Evolutionary conservation across 1,284 basidiomycete species (phyloP), one percentile per base, ranked within the genome.

Genomic region (Leccinum subatratum): DNA sequence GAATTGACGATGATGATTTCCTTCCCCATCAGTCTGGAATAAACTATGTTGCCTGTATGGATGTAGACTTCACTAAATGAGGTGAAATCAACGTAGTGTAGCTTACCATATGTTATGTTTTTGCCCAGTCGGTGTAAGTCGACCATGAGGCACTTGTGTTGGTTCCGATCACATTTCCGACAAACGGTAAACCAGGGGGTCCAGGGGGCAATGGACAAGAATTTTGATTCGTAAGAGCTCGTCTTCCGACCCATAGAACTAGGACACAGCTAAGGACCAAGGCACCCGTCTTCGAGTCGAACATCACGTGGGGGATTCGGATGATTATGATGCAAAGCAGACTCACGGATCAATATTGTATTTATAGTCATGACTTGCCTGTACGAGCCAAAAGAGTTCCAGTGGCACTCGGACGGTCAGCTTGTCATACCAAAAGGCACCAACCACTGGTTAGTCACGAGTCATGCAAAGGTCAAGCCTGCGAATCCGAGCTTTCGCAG

Each of bases 1-100:
- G 70, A 73, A 25, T 71, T 69, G 20, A 73, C 48, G 20, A 72
- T 64, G 25, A 74, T 64, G 39, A 73, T 61, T 6, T 72, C 64
- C 12, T 48, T 60, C 3, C 72, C 67, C 3, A 74, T n/a, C 4
- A 66, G 18, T 22, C 63, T 62, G 32, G 65, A 57, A 54, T 72
- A 14, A 54, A 54, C 22, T 54, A 54, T 16, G 14, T 54, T 14
- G 51, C 51, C 51, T 54, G 51, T 14, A 25, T 54, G 22, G 22
- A 25, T 16, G 51, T 54, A 11, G 2, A 22, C 51, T 54, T 54
- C 14, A 54, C 7, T 54, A 4, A 7, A 22, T 2, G 12, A 54
- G 51, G 51, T 54, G 22, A 25, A 54, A 54, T 54, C 2, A 14
- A 25, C 22, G 22, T 25, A 16, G 22, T 51, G 12, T 20, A 51